Conservation (phyloP, 352 stramenopile species). For the Lagenidium giganteum region DNA sequence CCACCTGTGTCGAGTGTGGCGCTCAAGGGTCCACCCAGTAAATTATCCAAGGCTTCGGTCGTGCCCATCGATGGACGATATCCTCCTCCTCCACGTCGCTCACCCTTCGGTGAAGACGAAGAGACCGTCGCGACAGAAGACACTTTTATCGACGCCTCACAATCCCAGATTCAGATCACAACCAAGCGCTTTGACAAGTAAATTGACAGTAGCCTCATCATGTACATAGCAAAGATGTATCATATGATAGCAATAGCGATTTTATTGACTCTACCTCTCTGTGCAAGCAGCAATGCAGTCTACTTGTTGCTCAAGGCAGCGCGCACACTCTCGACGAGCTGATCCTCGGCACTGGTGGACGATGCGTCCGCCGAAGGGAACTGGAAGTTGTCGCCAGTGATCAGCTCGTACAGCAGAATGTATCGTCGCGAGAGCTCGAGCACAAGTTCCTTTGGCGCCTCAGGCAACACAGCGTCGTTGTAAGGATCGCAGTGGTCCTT, state of each 20-base stretch:
- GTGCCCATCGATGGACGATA: conserved; percentile 36
- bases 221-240: too few relatives aligned
- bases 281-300: background rate
- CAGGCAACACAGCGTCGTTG: conserved; percentile 93
- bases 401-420: conserved; percentile 98
- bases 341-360: conserved; percentile 19
- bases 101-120: background rate
- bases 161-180: conserved; percentile 22
- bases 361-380: conserved; percentile 45
- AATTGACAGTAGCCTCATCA: too few relatives aligned
- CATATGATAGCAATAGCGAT: too few relatives aligned
- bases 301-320: conserved; percentile 23
- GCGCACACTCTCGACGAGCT: conserved; percentile 46
- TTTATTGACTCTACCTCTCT: too few relatives aligned
- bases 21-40: conserved; percentile 8
- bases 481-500: conserved; percentile 98
- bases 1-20: background rate
- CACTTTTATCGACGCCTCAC: conserved; percentile 11
- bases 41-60: conserved; percentile 54
- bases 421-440: conserved; percentile 96
- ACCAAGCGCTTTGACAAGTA: conserved; percentile 16
- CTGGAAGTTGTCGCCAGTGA: conserved; percentile 94
- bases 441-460: conserved; percentile 95
- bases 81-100: background rate
- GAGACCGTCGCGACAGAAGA: background rate